A percentile compares a stretch with the other conserved stretches of the same genome.
Evolutionary conservation across 345 rosid species (phyloP).

Genomic region (Syzygium aromaticum): DNA sequence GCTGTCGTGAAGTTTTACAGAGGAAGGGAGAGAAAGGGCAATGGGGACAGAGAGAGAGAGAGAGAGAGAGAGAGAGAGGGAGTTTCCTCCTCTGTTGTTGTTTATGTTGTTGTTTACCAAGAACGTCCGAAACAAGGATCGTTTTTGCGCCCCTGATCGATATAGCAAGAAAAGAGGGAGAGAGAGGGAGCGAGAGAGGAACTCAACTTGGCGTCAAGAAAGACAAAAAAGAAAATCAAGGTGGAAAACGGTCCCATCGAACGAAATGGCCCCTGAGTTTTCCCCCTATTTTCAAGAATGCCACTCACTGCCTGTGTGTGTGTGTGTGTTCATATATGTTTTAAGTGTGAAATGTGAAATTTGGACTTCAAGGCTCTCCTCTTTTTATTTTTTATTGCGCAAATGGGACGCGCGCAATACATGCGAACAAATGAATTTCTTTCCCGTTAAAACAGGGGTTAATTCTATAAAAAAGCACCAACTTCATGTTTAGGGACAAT

Average conservation of each 20-base stretch:
- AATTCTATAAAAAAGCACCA: too few relatives aligned
- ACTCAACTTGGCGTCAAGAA: neutral
- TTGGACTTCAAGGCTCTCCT: too few relatives aligned
- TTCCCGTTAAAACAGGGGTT: too few relatives aligned
- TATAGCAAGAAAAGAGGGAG: neutral
- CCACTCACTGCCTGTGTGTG: neutral
- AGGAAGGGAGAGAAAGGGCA: neutral
- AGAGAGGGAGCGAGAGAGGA: too few relatives aligned
- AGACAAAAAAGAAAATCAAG: neutral
- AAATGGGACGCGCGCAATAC: too few relatives aligned
- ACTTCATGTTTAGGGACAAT: too few relatives aligned
- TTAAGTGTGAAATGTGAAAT: too few relatives aligned
- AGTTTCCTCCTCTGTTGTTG: too few relatives aligned
- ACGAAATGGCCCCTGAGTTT: neutral
- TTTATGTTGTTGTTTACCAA: neutral
- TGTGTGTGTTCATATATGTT: too few relatives aligned
- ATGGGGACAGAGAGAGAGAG: accelerated
- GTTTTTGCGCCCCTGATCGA: neutral
- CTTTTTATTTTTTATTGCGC: too few relatives aligned
- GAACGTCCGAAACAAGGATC: slow-evolving; percentile 3
- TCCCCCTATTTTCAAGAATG: neutral
- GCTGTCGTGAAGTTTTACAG: neutral
- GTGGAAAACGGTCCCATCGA: neutral
- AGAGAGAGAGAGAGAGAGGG: neutral
- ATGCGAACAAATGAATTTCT: too few relatives aligned